phyloP scores from a whole-genome alignment of 768 basidiomycete species.

The Nidula microcarpa region DNA sequence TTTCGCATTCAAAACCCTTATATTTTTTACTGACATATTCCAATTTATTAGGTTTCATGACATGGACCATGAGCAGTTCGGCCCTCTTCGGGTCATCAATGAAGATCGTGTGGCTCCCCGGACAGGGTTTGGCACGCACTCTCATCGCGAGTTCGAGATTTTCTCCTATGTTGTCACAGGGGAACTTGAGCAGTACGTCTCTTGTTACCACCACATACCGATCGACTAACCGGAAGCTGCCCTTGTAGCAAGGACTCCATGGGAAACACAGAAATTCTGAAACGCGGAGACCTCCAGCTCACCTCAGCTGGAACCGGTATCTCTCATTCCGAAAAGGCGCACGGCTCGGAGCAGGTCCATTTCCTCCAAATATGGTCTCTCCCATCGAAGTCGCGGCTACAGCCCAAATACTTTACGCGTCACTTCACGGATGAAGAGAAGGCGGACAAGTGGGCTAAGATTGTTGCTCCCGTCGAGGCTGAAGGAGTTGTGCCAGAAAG shows the following conservation, averaged over 20 bases:
- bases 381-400: conserved; percentile 40
- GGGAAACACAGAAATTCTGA: conserved; percentile 86
- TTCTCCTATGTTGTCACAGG: conserved; percentile 85
- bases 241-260: conserved; percentile 77
- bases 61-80: conserved; percentile 52
- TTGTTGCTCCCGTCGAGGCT: conserved; percentile 72
- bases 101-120: conserved; percentile 79
- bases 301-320: conserved; percentile 93
- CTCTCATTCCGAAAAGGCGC: conserved; percentile 63
- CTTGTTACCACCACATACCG: neutral
- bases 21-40: conserved; percentile 5
- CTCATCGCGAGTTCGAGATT: conserved; percentile 85
- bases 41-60: conserved; percentile 53
- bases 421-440: conserved; percentile 85
- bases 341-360: conserved; percentile 39
- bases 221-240: neutral
- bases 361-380: conserved; percentile 54
- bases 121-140: conserved; percentile 85
- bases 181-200: conserved; percentile 73
- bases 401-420: conserved; percentile 84
- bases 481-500: conserved; percentile 58
- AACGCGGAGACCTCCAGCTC: conserved; percentile 87
- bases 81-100: conserved; percentile 85
- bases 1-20: conserved; percentile 13
- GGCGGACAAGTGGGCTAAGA: conserved; percentile 59